These are phyloP conservation scores for Globisporangium cederbergense DNA, from an alignment of 352 stramenopile genomes.

Conservation along the genomic window DNA sequence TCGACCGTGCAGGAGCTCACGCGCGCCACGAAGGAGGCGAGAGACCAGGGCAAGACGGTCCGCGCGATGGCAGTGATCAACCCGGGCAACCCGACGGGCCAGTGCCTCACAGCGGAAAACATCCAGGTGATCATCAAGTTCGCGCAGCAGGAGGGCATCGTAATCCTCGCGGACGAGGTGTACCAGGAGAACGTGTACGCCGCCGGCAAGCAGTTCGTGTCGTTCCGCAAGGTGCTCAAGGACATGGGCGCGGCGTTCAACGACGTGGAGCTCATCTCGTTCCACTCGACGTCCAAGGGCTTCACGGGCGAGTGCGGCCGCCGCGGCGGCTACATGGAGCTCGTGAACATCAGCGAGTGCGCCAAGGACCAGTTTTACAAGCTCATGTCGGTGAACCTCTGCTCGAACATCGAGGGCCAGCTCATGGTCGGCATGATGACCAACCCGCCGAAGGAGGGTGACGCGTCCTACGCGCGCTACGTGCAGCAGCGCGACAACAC, in stretches of 20 bases:
- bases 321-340: slow-evolving; percentile 95
- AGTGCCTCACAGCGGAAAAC: slow-evolving; percentile 83
- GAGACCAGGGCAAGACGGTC: slow-evolving; percentile 88
- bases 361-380: slow-evolving; percentile 98
- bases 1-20: slow-evolving; percentile 89
- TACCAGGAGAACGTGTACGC: slow-evolving; percentile 99
- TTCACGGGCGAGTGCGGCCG: slow-evolving; percentile 98
- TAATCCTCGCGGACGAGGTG: slow-evolving; percentile 98
- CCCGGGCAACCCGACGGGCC: slow-evolving; percentile 98
- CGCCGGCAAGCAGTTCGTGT: slow-evolving; percentile 90
- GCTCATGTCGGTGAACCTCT: slow-evolving; percentile 96
- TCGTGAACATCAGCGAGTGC: slow-evolving; percentile 91
- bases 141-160: slow-evolving; percentile 91
- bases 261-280: slow-evolving; percentile 96
- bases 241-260: slow-evolving; percentile 83
- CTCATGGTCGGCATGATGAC: slow-evolving; percentile 98
- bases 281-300: slow-evolving; percentile 98
- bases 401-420: slow-evolving; percentile 96
- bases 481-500: slow-evolving; percentile 89
- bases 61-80: slow-evolving; percentile 99
- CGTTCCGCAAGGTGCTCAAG: slow-evolving; percentile 93
- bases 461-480: slow-evolving; percentile 90
- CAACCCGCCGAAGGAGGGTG: slow-evolving; percentile 89
- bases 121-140: slow-evolving; percentile 96
- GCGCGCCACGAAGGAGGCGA: slow-evolving; percentile 86